Conservation (phyloP, 768 basidiomycete genomes). For the Clitopilus hobsonii region DNA sequence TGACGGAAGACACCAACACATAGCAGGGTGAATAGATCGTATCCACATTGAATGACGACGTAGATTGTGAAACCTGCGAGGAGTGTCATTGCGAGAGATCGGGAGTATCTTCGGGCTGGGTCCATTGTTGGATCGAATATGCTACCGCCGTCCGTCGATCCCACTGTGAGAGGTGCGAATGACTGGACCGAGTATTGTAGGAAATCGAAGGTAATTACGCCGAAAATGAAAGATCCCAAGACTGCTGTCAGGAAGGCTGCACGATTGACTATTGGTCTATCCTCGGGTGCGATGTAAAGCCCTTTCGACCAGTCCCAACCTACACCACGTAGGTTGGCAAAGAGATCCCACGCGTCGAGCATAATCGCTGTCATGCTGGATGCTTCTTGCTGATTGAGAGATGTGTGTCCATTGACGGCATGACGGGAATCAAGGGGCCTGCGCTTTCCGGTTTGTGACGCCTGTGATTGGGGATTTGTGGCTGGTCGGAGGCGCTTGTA, state of each 20-base stretch:
- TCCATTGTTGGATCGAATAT: slow-evolving; percentile 37
- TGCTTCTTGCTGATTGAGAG: background rate
- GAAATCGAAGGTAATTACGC: slow-evolving; percentile 37
- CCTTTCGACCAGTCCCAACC: slow-evolving; percentile 59
- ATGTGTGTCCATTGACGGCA: background rate
- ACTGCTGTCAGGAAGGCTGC: slow-evolving; percentile 31
- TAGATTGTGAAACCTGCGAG: slow-evolving; percentile 42
- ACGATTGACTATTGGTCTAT: slow-evolving; percentile 31
- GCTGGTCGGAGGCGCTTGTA: slow-evolving; percentile 19
- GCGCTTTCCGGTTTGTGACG: background rate
- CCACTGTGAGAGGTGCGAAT: slow-evolving; percentile 38
- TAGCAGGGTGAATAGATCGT: slow-evolving; percentile 37
- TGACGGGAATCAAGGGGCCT: background rate
- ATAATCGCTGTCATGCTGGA: background rate
- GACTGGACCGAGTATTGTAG: slow-evolving; percentile 43
- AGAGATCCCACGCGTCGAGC: slow-evolving; percentile 46
- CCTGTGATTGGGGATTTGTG: background rate
- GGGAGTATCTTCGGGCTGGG: slow-evolving; percentile 30
- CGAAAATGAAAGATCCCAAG: slow-evolving; percentile 22
- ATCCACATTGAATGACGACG: slow-evolving; percentile 35
- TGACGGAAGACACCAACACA: slow-evolving; percentile 44
- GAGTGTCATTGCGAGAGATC: slow-evolving; percentile 38
- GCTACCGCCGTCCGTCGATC: slow-evolving; percentile 30
- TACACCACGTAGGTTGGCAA: slow-evolving; percentile 46
- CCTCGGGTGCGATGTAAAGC: slow-evolving; percentile 35